These are phyloP conservation scores for Bondarzewia mesenterica DNA, from an alignment of 1,284 basidiomycete genomes.

Conservation along the genomic window DNA sequence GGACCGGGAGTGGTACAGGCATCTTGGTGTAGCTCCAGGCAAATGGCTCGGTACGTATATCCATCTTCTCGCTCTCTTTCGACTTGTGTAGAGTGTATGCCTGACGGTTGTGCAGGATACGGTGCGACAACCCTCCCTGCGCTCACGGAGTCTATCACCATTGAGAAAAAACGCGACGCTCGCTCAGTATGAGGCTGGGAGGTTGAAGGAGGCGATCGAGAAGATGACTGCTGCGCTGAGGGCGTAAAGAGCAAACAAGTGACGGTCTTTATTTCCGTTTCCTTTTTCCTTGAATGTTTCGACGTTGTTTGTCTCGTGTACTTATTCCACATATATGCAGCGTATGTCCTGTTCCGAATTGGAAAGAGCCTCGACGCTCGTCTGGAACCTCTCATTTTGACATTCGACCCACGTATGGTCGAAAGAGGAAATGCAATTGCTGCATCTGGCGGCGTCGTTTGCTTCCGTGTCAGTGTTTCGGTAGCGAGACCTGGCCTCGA, in stretches of 20 bases:
- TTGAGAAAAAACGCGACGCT: conserved; percentile 57
- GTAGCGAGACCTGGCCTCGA: too few species aligned
- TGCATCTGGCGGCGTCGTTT: not conserved
- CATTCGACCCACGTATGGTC: too few species aligned
- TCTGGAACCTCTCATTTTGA: too few species aligned
- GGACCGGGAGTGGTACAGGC: conserved; percentile 79
- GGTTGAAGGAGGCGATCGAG: conserved; percentile 50
- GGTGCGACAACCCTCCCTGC: conserved; percentile 84
- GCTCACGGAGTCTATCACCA: conserved; percentile 71
- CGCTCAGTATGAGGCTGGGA: conserved; percentile 57
- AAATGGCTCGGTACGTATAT: conserved; percentile 68
- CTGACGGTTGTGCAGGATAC: conserved; percentile 45
- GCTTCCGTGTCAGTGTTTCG: too few species aligned
- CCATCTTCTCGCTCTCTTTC: not conserved
- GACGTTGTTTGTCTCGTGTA: not conserved
- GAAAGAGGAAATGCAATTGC: conserved; percentile 2
- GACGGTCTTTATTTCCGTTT: too few species aligned
- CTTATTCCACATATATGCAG: not conserved
- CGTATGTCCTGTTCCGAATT: too few species aligned
- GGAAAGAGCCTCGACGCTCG: too few species aligned
- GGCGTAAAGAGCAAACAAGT: conserved; percentile 6
- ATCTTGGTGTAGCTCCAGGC: conserved; percentile 85
- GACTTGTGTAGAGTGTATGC: not conserved
- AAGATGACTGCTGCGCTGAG: conserved; percentile 7
- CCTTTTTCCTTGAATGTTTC: too few species aligned